Base-by-base conservation (phyloP, 257 asterid species). In the Osmanthus fragrans region DNA sequence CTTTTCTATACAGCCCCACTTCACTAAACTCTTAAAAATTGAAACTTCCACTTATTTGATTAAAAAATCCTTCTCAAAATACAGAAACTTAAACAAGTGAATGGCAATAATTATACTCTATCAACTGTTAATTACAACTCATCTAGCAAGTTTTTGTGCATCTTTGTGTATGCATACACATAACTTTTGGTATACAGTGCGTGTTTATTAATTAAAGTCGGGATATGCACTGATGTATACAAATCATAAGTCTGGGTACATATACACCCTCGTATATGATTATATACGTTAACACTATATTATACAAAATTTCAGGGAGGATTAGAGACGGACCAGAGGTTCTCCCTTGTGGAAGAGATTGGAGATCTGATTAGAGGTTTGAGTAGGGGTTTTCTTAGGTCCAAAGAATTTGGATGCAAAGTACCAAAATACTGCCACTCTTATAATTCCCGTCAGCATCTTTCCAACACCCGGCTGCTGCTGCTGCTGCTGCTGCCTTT, bases 401-500 rank as follows among this genome's bases (percentile, higher is more conserved):
- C 92, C 89, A 70, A 96, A 93, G 79, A 96, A 93, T 80, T 90
- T 96, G 64, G 99, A 96, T 0, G 96, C 96, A 73, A 96, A 92
- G 88, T 93, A 96, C 98, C 99, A 93, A 77, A 96, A 89, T 18
- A 96, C 97, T 3, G 96, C 97, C 19, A 93, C 73, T 82, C 99
- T 87, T 32, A 96, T 89, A 36, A 96, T 81, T 10, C 98, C 99
- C 0, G 97, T 90, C 39, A 96, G 64, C 98, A 92, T 93, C 96
- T 89, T 92, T 19, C 97, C 96, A 13, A 84, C 30, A 3, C 97
- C 99, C 23, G 70, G 83, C 45, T 77, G 91, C 72, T 89, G 94
- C 77, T 73, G 87, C 76, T 80, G n/a, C n/a, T n/a, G 90, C 80
- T 68, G 90, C 73, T 56, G 76, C 40, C 66, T 82, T 80, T 25